A percentile compares a stretch with the other conserved stretches of the same genome.
Evolutionary conservation across 805 yeast species (phyloP).

Genomic region (Ogataea salicorniae): DNA sequence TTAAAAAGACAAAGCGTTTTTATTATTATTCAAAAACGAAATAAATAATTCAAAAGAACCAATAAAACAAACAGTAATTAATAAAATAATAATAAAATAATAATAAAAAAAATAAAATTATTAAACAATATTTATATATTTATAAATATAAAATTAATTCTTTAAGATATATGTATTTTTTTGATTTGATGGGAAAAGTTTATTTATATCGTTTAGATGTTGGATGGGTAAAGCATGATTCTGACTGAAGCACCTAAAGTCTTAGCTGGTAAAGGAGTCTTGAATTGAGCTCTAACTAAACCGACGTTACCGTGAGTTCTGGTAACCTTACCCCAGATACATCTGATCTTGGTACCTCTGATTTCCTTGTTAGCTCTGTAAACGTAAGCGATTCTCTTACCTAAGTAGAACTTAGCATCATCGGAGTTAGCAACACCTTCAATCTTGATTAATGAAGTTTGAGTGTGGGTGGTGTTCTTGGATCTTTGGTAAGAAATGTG

Average conservation of each 20-base stretch:
- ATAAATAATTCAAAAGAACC: background rate
- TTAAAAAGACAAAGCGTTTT: background rate
- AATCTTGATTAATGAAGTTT: conserved; percentile 91
- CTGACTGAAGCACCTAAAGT: conserved; percentile 99
- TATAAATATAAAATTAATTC: conserved; percentile 5
- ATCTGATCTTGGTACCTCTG: conserved; percentile 98
- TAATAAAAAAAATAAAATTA: conserved; percentile 4
- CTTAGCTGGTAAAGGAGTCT: conserved; percentile 98
- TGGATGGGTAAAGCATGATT: conserved; percentile 99
- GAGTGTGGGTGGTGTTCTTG: conserved; percentile 96
- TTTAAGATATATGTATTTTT: conserved; percentile 2
- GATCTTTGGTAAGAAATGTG: conserved; percentile 99
- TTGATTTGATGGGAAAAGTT: conserved; percentile 6
- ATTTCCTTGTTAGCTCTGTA: conserved; percentile 98
- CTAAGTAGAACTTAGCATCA: conserved; percentile 98
- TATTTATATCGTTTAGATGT: conserved; percentile 62
- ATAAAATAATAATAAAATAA: conserved; percentile 3
- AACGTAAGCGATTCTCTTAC: conserved; percentile 99
- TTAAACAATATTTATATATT: conserved; percentile 1
- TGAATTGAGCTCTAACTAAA: conserved; percentile 98
- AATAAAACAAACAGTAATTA: background rate
- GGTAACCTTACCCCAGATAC: conserved; percentile 98
- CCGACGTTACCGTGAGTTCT: conserved; percentile 99
- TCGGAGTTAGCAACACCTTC: conserved; percentile 91
- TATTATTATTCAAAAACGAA: no score